A percentile compares a stretch with the other conserved stretches of the same genome.
phyloP scores from a whole-genome alignment of 1,139 yeast genomes.

The Pichia sp. region DNA sequence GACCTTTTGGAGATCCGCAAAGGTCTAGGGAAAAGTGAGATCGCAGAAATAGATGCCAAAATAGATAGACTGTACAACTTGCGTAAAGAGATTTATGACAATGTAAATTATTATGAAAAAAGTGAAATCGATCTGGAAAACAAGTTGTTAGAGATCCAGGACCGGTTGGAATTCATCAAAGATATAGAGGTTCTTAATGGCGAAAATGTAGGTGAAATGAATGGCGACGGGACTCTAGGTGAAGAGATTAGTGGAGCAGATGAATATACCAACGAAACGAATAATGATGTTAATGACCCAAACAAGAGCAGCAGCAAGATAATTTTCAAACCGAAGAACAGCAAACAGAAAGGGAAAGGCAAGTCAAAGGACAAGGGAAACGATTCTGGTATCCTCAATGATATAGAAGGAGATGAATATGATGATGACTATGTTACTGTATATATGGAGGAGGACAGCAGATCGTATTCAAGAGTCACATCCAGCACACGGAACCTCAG shows the following conservation, averaged over 20 bases:
- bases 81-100: slow-evolving; percentile 51
- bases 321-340: not conserved
- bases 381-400: not conserved
- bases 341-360: slow-evolving; percentile 1
- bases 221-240: slow-evolving; percentile 5
- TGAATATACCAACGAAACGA: slow-evolving; percentile 20
- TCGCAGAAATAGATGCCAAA: slow-evolving; percentile 55
- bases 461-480: slow-evolving; percentile 13
- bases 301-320: slow-evolving; percentile 1
- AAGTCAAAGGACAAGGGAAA: not conserved
- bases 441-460: slow-evolving; percentile 10
- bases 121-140: slow-evolving; percentile 52
- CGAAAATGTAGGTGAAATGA: slow-evolving; percentile 1
- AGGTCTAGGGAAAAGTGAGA: slow-evolving; percentile 59
- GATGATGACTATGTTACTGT: slow-evolving; percentile 13
- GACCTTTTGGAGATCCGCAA: slow-evolving; percentile 58
- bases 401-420: slow-evolving; percentile 1
- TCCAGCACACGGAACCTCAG: slow-evolving; percentile 44
- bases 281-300: slow-evolving; percentile 19
- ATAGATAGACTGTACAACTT: slow-evolving; percentile 46
- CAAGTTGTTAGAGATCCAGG: slow-evolving; percentile 40
- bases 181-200: slow-evolving; percentile 19
- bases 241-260: slow-evolving; percentile 12
- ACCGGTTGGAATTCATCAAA: slow-evolving; percentile 35
- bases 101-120: slow-evolving; percentile 55